Evolutionary conservation across 805 yeast genomes (phyloP), one percentile per base, ranked within the genome.

Genomic region (Candida maltosa): DNA sequence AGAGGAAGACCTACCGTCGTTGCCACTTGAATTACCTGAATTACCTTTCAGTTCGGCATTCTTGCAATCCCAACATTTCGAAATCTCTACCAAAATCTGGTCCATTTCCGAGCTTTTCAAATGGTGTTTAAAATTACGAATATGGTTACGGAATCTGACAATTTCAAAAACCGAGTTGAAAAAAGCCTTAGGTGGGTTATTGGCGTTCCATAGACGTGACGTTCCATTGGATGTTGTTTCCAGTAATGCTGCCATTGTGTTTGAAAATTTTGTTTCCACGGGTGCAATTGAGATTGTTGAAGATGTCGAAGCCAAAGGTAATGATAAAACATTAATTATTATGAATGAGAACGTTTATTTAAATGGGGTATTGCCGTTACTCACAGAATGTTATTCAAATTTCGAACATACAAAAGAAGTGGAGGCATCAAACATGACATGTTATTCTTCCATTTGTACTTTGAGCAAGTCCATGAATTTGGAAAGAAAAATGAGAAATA

Each of bases 31-130:
- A 29, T 46, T 76, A 14, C 85, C 86, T 0, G 65, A 71, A 29
- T 60, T 78, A 6, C 83, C 83, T 3, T 80, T 79, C 42, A 56
- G 75, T 3, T 69, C 82, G 0, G 65, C 73, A 9, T 56, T 70
- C 0, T 51, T 80, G 24, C 26, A 24, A 11, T 66, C 67, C 15
- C 56, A 60, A n/a, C 81, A 78, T 41, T 65, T 76, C 34, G 51
- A 70, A 8, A 63, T 58, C 16, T 78, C 83, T 44, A 49, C 51
- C 3, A 56, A 57, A 23, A 69, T 78, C 3, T 69, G 73, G 58
- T 61, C 73, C 0, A 42, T 80, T 10, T 68, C 72, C 0, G 65
- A 63, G 14, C 57, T 80, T 4, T 78, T 74, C 46, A 49, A 55
- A 20, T 80, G 86, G 86, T 70, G 80, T 23, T 60, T 69, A 35